These are phyloP conservation scores for Lasiodiplodia sp. DNA, from an alignment of 2,329 filamentous ascomycete species.

Conservation along the genomic window DNA sequence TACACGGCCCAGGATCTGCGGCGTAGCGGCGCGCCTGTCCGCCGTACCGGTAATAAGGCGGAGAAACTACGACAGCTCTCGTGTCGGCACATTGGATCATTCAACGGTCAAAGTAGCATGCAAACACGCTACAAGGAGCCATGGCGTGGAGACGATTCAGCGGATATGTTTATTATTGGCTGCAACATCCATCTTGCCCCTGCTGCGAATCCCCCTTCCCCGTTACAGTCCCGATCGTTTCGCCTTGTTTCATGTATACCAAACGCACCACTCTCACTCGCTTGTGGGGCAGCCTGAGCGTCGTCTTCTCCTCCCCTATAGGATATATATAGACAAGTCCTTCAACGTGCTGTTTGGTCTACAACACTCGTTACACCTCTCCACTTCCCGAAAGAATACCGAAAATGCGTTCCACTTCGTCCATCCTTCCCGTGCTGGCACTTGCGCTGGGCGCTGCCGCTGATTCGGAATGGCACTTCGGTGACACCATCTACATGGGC, in stretches of 20 bases:
- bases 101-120: not conserved
- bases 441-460: not conserved
- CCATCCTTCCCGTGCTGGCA: not conserved
- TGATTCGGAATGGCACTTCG: not conserved
- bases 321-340: not conserved
- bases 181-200: not conserved
- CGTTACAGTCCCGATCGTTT: not conserved
- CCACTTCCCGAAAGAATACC: not conserved
- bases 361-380: not conserved
- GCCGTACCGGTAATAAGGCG: not conserved
- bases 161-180: not conserved
- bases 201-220: not conserved
- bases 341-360: not conserved
- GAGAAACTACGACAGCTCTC: not conserved
- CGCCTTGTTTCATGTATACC: not conserved
- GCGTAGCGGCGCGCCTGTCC: not conserved
- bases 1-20: not conserved
- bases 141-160: not conserved
- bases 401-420: not conserved
- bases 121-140: not conserved
- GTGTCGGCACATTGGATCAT: not conserved
- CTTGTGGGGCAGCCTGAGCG: not conserved
- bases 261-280: not conserved
- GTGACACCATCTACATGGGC: constrained; percentile 26
- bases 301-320: not conserved